Percentiles rank a stretch among this genome's conserved stretches.
Evolutionary conservation across 2,329 filamentous ascomycete genomes (phyloP).

Genomic region (Gliomastix tumulicola): DNA sequence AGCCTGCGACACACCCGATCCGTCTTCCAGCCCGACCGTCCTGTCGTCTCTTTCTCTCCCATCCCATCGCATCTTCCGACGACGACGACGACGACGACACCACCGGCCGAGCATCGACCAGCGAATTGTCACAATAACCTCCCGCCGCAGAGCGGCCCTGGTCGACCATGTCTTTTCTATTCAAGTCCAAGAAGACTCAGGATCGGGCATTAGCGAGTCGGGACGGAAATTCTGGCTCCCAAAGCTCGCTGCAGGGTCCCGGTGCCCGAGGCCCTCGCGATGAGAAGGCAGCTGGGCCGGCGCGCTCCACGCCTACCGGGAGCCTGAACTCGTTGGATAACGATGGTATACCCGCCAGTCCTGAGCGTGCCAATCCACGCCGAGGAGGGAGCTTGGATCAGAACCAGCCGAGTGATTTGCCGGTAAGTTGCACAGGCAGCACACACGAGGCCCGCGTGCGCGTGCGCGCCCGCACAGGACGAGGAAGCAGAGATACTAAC

Average conservation of each 20-base stretch:
- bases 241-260: slow-evolving; percentile 41
- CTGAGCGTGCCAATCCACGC: slow-evolving; percentile 55
- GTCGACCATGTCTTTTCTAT: slow-evolving; percentile 69
- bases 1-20: too few relatives aligned
- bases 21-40: too few relatives aligned
- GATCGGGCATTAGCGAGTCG: slow-evolving; percentile 51
- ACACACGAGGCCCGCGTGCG: background rate
- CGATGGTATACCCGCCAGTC: slow-evolving; percentile 49
- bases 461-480: background rate
- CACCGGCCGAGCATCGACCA: too few relatives aligned
- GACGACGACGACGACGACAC: too few relatives aligned
- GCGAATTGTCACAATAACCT: too few relatives aligned
- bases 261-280: slow-evolving; percentile 38
- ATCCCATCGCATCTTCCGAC: too few relatives aligned
- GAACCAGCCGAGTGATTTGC: slow-evolving; percentile 30
- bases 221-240: slow-evolving; percentile 41
- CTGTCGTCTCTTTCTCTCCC: background rate
- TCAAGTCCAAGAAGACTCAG: slow-evolving; percentile 75
- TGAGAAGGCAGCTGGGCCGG: slow-evolving; percentile 44
- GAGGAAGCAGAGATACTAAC: slow-evolving; percentile 1
- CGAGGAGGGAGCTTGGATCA: slow-evolving; percentile 44
- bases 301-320: slow-evolving; percentile 65
- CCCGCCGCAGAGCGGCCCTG: slow-evolving; percentile 28
- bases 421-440: too few relatives aligned
- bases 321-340: slow-evolving; percentile 69